Base-by-base conservation (phyloP, 768 basidiomycete species). In the Rhizopogon salebrosus region DNA sequence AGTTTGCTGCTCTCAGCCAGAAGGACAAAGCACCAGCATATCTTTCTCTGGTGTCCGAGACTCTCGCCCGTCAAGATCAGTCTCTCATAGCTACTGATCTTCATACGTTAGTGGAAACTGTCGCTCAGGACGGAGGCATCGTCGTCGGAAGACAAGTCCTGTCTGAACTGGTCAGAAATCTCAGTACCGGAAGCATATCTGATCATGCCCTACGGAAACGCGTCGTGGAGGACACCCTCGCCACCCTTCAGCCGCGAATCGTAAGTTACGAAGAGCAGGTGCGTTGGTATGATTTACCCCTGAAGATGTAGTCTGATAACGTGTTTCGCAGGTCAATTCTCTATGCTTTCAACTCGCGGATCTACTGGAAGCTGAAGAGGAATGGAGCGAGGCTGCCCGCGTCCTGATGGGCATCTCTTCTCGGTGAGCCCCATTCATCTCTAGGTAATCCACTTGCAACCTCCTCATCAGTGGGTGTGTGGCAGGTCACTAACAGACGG, bases 241-340 rank as follows among this genome's bases (percentile, higher is more conserved):
- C 75, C 18, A 77, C 81, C 29, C 72, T 89, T 36, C 85, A 92
- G 65, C 83, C 88, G 18, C 78, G 90, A 52, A 80, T 93, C 59
- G 92, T 91, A 56, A 93, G 87, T 67, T 95, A 91, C 62, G 95
- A 99, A 66, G 94, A 98, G 70, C 94, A 97, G 79, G 97, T 93
- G 61, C 59, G 82, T 60, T 14, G 49, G 18, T 6, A 42, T 41
- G 23, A 24, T 27, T 34, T 51, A 16, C n/a, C 27, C 37, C 54
- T 52, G n/a, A 38, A 16, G 14, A 43, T 42, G 34, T 48, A 50
- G 45, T 53, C 52, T 31, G 35, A 54, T 36, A 13, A 35, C 43
- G 38, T 34, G 41, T 9, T 27, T 4, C 31, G 4, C 62, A 98
- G 95, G 86, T 88, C 18, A 92, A 91, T 59, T 76, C 80, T 13